Base-by-base conservation (phyloP, 352 stramenopile genomes). In the Phytophthora litchii region DNA sequence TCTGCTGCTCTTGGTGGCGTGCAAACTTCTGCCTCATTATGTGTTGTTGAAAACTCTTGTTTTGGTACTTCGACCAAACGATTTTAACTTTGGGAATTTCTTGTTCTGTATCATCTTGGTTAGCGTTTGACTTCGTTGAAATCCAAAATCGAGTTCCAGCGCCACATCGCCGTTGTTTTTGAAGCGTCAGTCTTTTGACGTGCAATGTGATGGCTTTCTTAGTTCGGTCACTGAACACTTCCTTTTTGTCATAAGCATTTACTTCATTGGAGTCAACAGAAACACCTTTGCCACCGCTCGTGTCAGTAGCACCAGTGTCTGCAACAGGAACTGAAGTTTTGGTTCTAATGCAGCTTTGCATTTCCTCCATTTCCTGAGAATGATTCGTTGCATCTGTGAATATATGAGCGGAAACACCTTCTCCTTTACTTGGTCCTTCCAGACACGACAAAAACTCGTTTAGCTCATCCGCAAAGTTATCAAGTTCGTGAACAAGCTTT, bases 11-110 rank as follows among this genome's bases (percentile, higher is more conserved):
- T 12, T 54, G 54, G 13, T 53, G 29, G 12, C 78, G 63, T 0
- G 82, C 81, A 20, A 74, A 67, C 2, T 66, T 64, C 66, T 92
- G 79, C 1, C 80, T 74, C 17, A 54, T 64, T 6, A 92, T 82
- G 45, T 92, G 82, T 13, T 67, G 68, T 21, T 78, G 60, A 29
- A 88, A 77, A 17, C 76, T 88, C 45, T 76, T 76, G 52, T 46
- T 76, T 40, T 89, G 82, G 41, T 83, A 78, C 19, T 74, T 70
- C 10, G 65, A 76, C 76, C 74, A 87, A 21, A 72, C 10, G 1
- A 54, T 25, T 36, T 54, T 64, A 11, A 35, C 38, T 1, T 31
- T 29, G 3, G 29, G 4, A 42, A 11, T 6, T 14, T 11, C 40
- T 34, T 55, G 25, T 6, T 64, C 19, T 32, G 3, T 32, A 27